A percentile compares a stretch with the other conserved stretches of the same genome.
Conservation (phyloP, 768 basidiomycete genomes). For the Calocera viscosa region DNA sequence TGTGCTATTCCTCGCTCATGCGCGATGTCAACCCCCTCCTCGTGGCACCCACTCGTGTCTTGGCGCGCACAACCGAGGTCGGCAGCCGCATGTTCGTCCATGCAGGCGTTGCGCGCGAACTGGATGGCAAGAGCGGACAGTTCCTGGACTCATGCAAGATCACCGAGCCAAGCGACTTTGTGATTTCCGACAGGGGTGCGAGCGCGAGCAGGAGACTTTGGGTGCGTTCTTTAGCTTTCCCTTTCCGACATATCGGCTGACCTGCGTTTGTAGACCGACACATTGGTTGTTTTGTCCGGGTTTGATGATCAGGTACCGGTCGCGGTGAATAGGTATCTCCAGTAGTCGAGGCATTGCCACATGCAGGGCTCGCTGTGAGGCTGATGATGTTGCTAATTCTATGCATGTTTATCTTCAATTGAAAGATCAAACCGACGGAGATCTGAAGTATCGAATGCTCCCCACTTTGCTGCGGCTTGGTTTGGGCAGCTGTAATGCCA, state of each 20-base stretch:
- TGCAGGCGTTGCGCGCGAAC: background rate
- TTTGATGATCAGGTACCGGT: background rate
- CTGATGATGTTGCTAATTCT: no score
- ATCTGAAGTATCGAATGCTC: no score
- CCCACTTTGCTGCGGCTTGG: no score
- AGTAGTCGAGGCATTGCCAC: background rate
- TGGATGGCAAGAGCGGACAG: background rate
- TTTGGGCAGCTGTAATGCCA: no score
- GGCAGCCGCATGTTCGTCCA: constrained; percentile 2
- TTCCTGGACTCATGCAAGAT: background rate
- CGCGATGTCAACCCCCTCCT: background rate
- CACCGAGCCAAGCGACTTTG: background rate
- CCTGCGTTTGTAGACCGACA: background rate
- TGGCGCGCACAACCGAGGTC: background rate
- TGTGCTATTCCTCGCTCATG: background rate
- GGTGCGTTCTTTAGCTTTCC: no score
- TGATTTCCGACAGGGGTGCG: background rate
- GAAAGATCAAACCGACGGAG: no score
- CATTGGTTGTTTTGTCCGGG: background rate
- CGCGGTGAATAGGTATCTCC: background rate
- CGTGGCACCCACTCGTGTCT: background rate
- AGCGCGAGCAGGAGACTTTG: no score
- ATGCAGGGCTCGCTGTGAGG: no score
- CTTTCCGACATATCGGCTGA: background rate
- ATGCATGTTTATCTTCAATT: no score